These are phyloP conservation scores for Xylaria scruposa DNA, from an alignment of 495 filamentous ascomycete species.

Conservation along the genomic window DNA sequence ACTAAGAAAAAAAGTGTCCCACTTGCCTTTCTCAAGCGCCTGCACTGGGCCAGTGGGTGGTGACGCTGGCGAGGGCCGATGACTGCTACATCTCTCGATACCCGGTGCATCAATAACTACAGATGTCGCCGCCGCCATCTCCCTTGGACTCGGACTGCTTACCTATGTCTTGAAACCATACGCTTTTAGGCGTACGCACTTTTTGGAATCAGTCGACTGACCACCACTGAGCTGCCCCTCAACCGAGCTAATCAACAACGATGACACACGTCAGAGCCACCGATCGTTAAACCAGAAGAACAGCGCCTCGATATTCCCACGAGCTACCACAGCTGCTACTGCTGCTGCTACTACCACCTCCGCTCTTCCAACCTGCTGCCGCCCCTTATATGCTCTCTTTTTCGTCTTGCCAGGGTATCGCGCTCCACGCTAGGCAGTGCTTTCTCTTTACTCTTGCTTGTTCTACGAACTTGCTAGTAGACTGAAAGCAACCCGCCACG, in stretches of 20 bases:
- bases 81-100: conserved; percentile 39
- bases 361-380: neutral
- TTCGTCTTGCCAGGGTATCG: neutral
- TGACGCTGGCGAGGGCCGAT: conserved; percentile 16
- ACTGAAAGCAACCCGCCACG: neutral
- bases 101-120: neutral
- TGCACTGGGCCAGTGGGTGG: neutral
- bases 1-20: neutral
- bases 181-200: conserved; percentile 36
- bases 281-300: neutral
- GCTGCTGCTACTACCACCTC: neutral
- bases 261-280: neutral
- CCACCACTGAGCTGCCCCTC: neutral
- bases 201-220: neutral
- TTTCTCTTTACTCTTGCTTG: neutral
- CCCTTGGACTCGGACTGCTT: neutral
- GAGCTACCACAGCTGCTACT: too few relatives aligned
- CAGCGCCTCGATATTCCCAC: neutral
- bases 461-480: neutral
- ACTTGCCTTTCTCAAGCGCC: conserved; percentile 1
- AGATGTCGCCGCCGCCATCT: neutral
- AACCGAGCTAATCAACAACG: neutral
- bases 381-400: neutral
- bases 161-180: neutral
- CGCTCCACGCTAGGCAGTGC: neutral